Percentiles rank a stretch among this genome's conserved stretches.
phyloP scores from a whole-genome alignment of 2,329 filamentous ascomycete species.

The Rachicladosporium sp. region DNA sequence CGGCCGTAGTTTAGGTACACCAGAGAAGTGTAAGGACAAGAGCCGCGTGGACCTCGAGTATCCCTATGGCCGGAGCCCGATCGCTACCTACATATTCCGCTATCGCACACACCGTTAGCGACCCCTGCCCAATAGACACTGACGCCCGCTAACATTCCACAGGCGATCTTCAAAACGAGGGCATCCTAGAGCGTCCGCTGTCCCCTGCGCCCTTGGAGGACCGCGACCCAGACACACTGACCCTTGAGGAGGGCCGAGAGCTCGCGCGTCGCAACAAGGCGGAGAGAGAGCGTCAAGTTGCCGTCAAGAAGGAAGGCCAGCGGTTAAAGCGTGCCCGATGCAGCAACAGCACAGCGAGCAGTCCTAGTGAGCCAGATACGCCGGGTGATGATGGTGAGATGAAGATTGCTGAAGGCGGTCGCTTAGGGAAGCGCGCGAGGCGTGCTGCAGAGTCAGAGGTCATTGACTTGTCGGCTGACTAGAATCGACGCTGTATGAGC shows the following conservation, averaged over 20 bases:
- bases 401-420: no score
- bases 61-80: conserved; percentile 11
- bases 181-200: conserved; percentile 14
- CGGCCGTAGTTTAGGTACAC: not conserved
- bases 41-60: not conserved
- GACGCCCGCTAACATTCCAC: not conserved
- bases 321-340: no score
- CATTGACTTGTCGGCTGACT: no score
- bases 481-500: no score
- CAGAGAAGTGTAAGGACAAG: not conserved
- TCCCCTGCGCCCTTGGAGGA: conserved; percentile 13
- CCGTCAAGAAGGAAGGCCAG: no score
- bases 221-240: conserved; percentile 15
- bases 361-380: no score
- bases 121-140: no score
- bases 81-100: conserved; percentile 14
- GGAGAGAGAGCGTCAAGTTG: no score
- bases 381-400: no score
- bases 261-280: not conserved
- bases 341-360: no score
- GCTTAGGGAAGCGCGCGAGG: no score
- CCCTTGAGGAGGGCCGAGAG: conserved; percentile 14
- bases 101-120: conserved; percentile 16
- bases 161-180: conserved; percentile 19
- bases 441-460: no score